Evolutionary conservation across 2,329 filamentous ascomycete species (phyloP).

Genomic region (Fusarium piperis): DNA sequence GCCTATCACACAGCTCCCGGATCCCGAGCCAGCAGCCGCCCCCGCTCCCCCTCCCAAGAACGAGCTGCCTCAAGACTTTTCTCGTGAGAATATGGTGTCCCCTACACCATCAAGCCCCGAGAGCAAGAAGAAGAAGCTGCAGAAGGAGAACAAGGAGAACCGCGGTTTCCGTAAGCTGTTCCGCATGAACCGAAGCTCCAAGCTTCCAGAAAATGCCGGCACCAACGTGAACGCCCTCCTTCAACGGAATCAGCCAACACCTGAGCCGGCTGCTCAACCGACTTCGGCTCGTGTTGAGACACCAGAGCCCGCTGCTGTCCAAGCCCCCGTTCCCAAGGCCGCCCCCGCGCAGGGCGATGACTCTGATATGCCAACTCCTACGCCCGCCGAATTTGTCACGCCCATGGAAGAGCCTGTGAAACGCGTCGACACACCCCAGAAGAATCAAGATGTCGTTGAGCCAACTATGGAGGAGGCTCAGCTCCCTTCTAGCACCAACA

Average conservation of each 20-base stretch:
- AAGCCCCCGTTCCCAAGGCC: constrained; percentile 16
- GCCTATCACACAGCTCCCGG: not conserved
- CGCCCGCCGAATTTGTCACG: constrained; percentile 33
- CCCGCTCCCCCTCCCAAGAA: constrained; percentile 42
- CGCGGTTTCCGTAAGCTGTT: constrained; percentile 73
- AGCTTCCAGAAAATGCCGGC: constrained; percentile 63
- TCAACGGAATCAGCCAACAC: constrained; percentile 48
- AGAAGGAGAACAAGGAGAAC: constrained; percentile 61
- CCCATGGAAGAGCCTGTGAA: constrained; percentile 37
- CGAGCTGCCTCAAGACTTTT: constrained; percentile 31
- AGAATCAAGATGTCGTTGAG: constrained; percentile 29
- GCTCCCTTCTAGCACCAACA: constrained; percentile 21
- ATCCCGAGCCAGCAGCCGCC: constrained; percentile 20
- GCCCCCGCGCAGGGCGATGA: constrained; percentile 15
- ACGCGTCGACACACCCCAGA: constrained; percentile 36
- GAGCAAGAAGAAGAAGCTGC: constrained; percentile 60
- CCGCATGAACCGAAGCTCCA: constrained; percentile 69
- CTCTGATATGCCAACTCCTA: constrained; percentile 25
- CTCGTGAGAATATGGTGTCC: constrained; percentile 36
- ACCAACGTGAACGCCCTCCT: constrained; percentile 63
- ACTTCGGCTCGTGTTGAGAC: constrained; percentile 36
- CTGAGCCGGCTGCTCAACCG: constrained; percentile 30
- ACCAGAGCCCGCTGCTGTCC: constrained; percentile 39
- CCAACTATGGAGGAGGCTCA: constrained; percentile 36
- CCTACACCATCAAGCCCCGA: constrained; percentile 54